Evolutionary conservation across 495 filamentous ascomycete genomes (phyloP).

Genomic region (Trichoderma virens): DNA sequence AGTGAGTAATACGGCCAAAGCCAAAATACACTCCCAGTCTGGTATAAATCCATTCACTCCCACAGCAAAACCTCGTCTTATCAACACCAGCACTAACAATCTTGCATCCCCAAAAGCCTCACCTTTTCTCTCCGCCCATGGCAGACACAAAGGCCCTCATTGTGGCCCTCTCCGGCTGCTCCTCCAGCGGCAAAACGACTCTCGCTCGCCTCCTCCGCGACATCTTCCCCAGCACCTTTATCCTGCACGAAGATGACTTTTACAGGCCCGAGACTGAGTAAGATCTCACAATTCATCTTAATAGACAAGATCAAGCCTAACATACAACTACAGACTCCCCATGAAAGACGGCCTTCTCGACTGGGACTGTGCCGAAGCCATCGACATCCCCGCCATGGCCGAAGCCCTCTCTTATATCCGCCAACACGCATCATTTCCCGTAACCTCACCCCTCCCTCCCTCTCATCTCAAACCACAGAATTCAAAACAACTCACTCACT

Average conservation of each 20-base stretch:
- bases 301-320: too few species aligned
- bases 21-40: background rate
- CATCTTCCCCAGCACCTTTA: slow-evolving; percentile 64
- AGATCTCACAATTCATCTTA: too few species aligned
- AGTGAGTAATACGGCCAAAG: too few species aligned
- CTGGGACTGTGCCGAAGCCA: slow-evolving; percentile 76
- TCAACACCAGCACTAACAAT: background rate
- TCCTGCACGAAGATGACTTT: slow-evolving; percentile 92
- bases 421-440: slow-evolving; percentile 37
- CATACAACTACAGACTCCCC: slow-evolving; percentile 36
- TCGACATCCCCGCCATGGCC: slow-evolving; percentile 59
- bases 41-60: background rate
- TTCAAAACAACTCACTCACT: background rate
- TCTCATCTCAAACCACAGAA: slow-evolving; percentile 16
- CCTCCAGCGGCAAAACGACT: slow-evolving; percentile 75
- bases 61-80: background rate
- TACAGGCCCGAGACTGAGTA: slow-evolving; percentile 69
- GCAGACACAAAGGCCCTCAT: slow-evolving; percentile 44
- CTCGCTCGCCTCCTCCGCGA: slow-evolving; percentile 64
- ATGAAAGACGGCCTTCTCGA: slow-evolving; percentile 55
- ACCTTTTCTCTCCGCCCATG: slow-evolving; percentile 14
- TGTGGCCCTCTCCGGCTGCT: slow-evolving; percentile 67
- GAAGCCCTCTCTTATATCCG: slow-evolving; percentile 56
- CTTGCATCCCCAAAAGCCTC: background rate
- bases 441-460: slow-evolving; percentile 4